These are phyloP conservation scores for Penicillium sp. DNA, from an alignment of 2,329 filamentous ascomycete genomes.

Conservation along the genomic window DNA sequence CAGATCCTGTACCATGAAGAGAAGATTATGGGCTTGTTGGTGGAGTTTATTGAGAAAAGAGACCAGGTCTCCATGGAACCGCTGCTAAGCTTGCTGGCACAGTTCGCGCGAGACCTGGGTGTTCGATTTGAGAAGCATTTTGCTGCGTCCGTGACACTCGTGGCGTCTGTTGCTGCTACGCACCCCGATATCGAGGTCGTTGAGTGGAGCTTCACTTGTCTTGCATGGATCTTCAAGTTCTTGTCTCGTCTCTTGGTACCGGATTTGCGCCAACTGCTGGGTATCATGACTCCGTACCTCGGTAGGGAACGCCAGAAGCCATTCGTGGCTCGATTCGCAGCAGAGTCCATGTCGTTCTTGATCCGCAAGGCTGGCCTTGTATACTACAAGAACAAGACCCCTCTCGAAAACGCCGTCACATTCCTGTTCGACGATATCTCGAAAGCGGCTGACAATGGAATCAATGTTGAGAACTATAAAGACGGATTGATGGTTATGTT, in stretches of 20 bases:
- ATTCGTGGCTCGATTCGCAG: slow-evolving; percentile 86
- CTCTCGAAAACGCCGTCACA: slow-evolving; percentile 65
- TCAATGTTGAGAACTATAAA: slow-evolving; percentile 59
- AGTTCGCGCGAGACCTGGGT: slow-evolving; percentile 92
- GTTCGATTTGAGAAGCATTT: slow-evolving; percentile 86
- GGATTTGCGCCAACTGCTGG: slow-evolving; percentile 77
- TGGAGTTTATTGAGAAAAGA: slow-evolving; percentile 68
- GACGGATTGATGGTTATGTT: slow-evolving; percentile 91
- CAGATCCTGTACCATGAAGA: slow-evolving; percentile 89
- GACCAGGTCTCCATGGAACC: slow-evolving; percentile 81
- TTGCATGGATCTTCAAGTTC: slow-evolving; percentile 97
- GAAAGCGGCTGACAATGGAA: slow-evolving; percentile 29
- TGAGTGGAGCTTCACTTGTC: slow-evolving; percentile 91
- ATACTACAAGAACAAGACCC: slow-evolving; percentile 65
- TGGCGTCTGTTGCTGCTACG: slow-evolving; percentile 72
- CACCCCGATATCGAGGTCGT: slow-evolving; percentile 81
- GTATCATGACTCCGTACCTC: slow-evolving; percentile 76
- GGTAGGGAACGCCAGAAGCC: slow-evolving; percentile 76
- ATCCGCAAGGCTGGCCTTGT: slow-evolving; percentile 79
- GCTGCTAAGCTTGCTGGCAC: slow-evolving; percentile 78
- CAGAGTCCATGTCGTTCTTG: slow-evolving; percentile 90
- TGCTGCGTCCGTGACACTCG: slow-evolving; percentile 65
- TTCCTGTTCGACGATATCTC: slow-evolving; percentile 67
- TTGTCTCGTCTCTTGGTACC: slow-evolving; percentile 80
- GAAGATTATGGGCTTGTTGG: slow-evolving; percentile 72